phyloP scores from a whole-genome alignment of 352 stramenopile species.

The Pythium guiyangense region DNA sequence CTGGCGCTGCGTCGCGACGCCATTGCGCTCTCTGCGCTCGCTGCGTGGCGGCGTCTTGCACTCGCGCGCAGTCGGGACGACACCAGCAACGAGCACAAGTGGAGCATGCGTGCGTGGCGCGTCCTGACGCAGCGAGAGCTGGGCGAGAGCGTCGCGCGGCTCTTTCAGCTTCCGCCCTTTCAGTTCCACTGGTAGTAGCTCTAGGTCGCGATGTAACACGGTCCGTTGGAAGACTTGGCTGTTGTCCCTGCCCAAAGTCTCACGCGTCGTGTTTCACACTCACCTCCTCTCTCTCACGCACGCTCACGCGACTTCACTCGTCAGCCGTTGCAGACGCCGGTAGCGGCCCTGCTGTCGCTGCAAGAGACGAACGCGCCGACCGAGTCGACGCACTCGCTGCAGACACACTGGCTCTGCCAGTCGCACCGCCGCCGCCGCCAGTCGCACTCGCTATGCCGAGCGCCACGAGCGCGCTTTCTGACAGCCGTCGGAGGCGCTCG shows the following conservation, averaged over 20 bases:
- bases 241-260: neutral
- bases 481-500: conserved; percentile 30
- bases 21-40: neutral
- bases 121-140: neutral
- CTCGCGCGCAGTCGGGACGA: conserved; percentile 4
- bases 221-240: neutral
- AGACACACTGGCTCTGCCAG: neutral
- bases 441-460: neutral
- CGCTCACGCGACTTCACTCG: too few species aligned
- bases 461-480: conserved; percentile 7
- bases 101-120: neutral
- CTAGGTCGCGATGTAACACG: neutral
- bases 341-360: too few species aligned
- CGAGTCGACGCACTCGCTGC: too few species aligned
- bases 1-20: neutral
- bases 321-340: too few species aligned
- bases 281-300: too few species aligned
- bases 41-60: neutral
- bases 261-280: too few species aligned
- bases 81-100: conserved; percentile 14
- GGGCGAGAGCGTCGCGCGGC: neutral
- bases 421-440: too few species aligned
- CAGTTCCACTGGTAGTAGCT: neutral
- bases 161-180: neutral
- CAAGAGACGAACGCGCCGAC: too few species aligned